These are phyloP conservation scores for Avena sativa DNA, from an alignment of 176 grass and related monocot species.

Conservation along the genomic window DNA sequence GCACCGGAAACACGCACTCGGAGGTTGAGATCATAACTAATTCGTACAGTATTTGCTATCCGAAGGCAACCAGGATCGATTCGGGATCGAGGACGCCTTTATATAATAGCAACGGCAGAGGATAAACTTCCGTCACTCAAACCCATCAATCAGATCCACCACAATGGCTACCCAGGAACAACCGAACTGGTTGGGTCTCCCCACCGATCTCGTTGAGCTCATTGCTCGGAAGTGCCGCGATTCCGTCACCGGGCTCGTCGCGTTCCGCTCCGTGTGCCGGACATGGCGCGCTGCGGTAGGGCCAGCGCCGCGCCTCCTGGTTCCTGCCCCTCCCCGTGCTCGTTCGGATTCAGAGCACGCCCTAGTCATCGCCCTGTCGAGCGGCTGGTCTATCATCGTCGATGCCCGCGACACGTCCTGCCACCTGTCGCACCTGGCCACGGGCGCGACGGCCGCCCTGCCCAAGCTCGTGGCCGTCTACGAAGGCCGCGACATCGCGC, in stretches of 20 bases:
- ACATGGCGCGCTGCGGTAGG: background rate
- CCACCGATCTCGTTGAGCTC: background rate
- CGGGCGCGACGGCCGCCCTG: background rate
- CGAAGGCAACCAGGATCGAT: background rate
- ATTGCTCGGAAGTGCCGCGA: background rate
- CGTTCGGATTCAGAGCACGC: background rate
- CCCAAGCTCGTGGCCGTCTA: constrained; percentile 15
- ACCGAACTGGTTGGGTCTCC: background rate
- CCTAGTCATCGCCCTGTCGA: constrained; percentile 18
- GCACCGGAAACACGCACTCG: too few species aligned
- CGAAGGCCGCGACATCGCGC: background rate
- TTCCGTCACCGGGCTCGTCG: background rate
- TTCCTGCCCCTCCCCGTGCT: background rate
- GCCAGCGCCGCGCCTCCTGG: constrained; percentile 1
- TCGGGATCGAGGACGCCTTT: background rate
- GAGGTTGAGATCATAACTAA: background rate
- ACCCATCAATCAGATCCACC: background rate
- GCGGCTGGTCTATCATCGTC: constrained; percentile 16
- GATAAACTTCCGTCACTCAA: too few species aligned
- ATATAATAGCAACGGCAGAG: background rate
- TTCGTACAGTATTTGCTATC: background rate
- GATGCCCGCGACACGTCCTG: constrained; percentile 35
- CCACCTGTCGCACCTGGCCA: constrained; percentile 34
- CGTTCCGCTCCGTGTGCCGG: constrained; percentile 22
- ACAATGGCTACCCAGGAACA: background rate